These are phyloP conservation scores for Boletus pseudo-olivaceus DNA, from an alignment of 768 basidiomycete genomes.

Conservation along the genomic window DNA sequence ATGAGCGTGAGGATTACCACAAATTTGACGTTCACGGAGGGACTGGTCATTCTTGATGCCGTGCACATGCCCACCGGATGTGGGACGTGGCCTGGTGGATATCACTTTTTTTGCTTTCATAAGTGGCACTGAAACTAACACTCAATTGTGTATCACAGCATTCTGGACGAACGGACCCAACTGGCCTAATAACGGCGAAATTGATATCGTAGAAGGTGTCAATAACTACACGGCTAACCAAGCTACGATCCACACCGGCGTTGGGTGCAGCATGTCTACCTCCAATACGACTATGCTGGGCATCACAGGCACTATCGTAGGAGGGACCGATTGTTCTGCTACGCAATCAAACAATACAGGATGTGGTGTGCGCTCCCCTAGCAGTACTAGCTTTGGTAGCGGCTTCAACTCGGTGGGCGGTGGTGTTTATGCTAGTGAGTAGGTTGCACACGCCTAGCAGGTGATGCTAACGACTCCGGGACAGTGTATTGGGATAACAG, in stretches of 20 bases:
- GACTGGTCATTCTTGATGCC: constrained; percentile 77
- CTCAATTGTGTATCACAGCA: constrained; percentile 21
- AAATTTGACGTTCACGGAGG: constrained; percentile 54
- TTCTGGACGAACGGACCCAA: constrained; percentile 51
- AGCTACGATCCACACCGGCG: constrained; percentile 74
- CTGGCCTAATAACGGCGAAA: constrained; percentile 58
- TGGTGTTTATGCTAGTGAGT: constrained; percentile 87
- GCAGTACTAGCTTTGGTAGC: constrained; percentile 70
- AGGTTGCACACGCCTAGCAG: not conserved
- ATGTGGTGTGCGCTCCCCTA: constrained; percentile 69
- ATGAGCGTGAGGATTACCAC: constrained; percentile 78
- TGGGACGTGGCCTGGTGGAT: constrained; percentile 71
- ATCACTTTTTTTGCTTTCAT: not conserved
- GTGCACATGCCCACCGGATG: constrained; percentile 90
- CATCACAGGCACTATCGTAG: constrained; percentile 64
- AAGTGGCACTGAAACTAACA: not conserved
- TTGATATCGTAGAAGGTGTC: constrained; percentile 84
- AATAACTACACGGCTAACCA: constrained; percentile 79
- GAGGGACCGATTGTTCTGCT: constrained; percentile 70
- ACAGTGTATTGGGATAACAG: constrained; percentile 33
- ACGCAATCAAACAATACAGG: constrained; percentile 70
- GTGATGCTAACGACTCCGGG: not conserved
- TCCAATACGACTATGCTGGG: constrained; percentile 43
- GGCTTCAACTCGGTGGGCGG: constrained; percentile 83
- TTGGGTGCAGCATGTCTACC: constrained; percentile 64